Evolutionary conservation across 805 yeast species (phyloP), one percentile per base, ranked within the genome.

Genomic region (Candida sphagnicola): DNA sequence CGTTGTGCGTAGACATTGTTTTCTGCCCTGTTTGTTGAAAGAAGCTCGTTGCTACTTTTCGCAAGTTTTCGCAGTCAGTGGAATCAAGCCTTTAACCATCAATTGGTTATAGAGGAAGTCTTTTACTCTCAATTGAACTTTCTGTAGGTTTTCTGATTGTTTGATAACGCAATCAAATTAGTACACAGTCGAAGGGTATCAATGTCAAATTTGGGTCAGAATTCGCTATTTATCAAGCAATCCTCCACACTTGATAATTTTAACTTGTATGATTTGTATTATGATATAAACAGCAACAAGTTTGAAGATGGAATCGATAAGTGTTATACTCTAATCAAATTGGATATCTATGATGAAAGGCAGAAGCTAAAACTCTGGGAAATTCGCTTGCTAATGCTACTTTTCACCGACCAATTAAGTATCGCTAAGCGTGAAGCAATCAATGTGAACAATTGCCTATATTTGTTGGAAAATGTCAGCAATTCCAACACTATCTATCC

Each of bases 391-490:
- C 44, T 51, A 12, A 46, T 61, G 8, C 49, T 52, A 10, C 37
- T 67, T 3, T 66, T 66, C 49, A 54, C 50, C 37, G 49, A 57
- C 37, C 59, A 57, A 32, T 48, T 64, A 12, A 40, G 43, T 3
- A 35, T 39, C 5, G 73, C 73, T 4, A 62, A 59, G 41, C 46
- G 49, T 17, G 74, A 68, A 42, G 72, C 70, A 4, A 51, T 62
- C 30, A 54, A 51, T 34, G 43, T 68, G 35, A 67, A 65, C 42
- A 64, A 66, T 40, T 51, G 57, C 8, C 48, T 67, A 19, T 67
- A 62, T 42, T 37, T 54, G 28, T 41, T 44, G 16, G 74, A 67
- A 39, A 60, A 57, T 42, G 40, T 40, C n/a, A 44, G 42, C 29
- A 32, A 32, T 4, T 11, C 14, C 4, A 14, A 31, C 17, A 12